Percentiles rank a stretch among this genome's conserved stretches.
Evolutionary conservation across 2,329 filamentous ascomycete species (phyloP).

Genomic region (Diaporthe citriasiana): DNA sequence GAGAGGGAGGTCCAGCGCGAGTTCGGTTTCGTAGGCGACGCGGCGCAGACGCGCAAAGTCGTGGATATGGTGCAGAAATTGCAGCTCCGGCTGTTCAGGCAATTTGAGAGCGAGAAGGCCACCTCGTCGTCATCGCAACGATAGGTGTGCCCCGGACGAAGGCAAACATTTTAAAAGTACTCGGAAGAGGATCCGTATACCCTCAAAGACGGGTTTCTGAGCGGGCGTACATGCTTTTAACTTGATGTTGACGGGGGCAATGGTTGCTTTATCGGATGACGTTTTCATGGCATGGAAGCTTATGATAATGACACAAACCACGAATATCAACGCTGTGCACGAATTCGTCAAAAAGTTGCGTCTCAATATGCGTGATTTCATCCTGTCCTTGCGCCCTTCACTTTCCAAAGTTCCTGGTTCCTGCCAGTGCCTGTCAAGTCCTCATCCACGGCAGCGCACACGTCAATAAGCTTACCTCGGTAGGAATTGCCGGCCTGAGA

Average conservation of each 20-base stretch:
- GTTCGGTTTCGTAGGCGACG: slow-evolving; percentile 42
- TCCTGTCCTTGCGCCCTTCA: neutral
- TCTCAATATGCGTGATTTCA: too few species aligned
- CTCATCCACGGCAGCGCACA: too few species aligned
- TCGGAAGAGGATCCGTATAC: neutral
- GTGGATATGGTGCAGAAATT: slow-evolving; percentile 43
- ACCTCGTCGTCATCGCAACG: neutral
- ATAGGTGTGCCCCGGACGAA: neutral
- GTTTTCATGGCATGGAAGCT: neutral
- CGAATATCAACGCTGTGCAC: slow-evolving; percentile 7
- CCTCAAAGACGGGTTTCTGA: slow-evolving; percentile 5
- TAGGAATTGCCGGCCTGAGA: neutral
- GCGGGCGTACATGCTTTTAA: slow-evolving; percentile 1
- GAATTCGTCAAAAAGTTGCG: neutral
- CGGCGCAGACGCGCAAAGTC: slow-evolving; percentile 37
- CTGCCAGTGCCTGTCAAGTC: too few species aligned
- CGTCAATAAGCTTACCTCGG: too few species aligned
- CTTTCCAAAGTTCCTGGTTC: too few species aligned
- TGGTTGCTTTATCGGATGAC: neutral
- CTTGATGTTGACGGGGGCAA: neutral
- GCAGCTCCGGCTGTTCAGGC: slow-evolving; percentile 41
- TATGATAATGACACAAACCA: slow-evolving; percentile 28
- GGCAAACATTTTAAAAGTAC: neutral
- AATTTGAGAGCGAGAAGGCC: slow-evolving; percentile 30
- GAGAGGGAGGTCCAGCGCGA: slow-evolving; percentile 41